Evolutionary conservation across 2,329 filamentous ascomycete genomes (phyloP).

Genomic region (Colletotrichum filicis): DNA sequence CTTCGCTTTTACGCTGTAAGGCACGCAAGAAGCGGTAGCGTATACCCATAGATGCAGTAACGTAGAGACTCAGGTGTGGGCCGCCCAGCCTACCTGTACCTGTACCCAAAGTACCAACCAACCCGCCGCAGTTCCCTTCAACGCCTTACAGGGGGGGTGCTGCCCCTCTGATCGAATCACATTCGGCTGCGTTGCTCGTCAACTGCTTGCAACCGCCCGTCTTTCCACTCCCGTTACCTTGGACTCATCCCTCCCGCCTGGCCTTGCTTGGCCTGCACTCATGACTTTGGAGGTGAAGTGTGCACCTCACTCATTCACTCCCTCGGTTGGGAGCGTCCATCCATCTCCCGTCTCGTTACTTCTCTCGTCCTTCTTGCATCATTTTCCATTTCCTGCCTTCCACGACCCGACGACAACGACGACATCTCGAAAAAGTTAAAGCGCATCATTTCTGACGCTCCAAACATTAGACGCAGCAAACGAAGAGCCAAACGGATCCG

Average conservation of each 20-base stretch:
- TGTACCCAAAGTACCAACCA: background rate
- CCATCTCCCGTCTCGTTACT: background rate
- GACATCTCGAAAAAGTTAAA: background rate
- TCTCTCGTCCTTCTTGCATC: background rate
- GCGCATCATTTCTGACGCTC: background rate
- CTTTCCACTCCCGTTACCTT: slow-evolving; percentile 5
- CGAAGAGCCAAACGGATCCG: slow-evolving; percentile 2
- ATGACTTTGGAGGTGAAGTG: background rate
- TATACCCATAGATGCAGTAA: background rate
- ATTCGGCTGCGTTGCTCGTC: slow-evolving; percentile 23
- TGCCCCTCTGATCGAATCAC: slow-evolving; percentile 27
- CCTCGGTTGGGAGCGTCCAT: background rate
- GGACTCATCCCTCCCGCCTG: background rate
- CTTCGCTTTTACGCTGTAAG: background rate
- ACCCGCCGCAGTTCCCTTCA: slow-evolving; percentile 12
- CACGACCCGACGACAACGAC: background rate
- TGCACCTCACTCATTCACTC: background rate
- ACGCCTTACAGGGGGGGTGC: slow-evolving; percentile 4
- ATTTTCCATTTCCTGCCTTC: background rate
- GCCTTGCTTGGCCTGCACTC: background rate
- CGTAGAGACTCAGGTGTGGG: background rate
- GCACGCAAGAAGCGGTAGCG: background rate
- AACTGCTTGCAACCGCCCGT: slow-evolving; percentile 26
- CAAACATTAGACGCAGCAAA: background rate
- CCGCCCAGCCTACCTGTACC: background rate